phyloP scores from a whole-genome alignment of 75 land plant species.

The Selaginella moellendorffii region DNA sequence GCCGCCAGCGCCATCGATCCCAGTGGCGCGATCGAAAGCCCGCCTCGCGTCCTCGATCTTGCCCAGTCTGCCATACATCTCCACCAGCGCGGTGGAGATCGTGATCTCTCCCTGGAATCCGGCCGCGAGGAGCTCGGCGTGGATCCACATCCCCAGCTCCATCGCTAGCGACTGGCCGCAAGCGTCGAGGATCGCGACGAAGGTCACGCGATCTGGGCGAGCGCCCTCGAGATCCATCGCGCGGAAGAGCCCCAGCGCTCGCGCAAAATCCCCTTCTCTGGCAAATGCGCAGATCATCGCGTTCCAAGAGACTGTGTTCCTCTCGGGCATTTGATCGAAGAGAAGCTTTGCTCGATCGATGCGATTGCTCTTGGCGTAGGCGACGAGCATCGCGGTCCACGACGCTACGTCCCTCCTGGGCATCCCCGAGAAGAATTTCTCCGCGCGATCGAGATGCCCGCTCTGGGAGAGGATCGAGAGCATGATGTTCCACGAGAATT shows the following conservation, averaged over 20 bases:
- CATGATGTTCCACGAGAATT: slow-evolving; percentile 3
- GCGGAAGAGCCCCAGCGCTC: background rate
- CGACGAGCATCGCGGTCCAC: background rate
- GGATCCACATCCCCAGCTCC: too few species aligned
- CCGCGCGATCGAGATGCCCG: background rate
- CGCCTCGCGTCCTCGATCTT: background rate
- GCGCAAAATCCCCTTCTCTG: background rate
- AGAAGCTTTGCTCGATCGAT: background rate
- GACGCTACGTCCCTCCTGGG: background rate
- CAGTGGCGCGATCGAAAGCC: background rate
- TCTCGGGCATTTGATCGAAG: background rate
- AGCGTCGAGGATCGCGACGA: background rate
- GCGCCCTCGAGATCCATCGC: background rate
- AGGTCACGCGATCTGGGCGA: background rate
- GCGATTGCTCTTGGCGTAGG: background rate
- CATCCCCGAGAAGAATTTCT: background rate
- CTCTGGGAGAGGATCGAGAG: background rate
- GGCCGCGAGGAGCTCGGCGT: too few species aligned
- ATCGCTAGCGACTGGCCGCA: too few species aligned
- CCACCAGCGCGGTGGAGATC: background rate
- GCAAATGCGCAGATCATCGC: background rate
- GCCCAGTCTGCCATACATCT: background rate
- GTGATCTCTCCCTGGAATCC: too few species aligned
- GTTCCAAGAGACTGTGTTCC: background rate
- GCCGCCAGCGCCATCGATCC: background rate